These are phyloP conservation scores for Artemisia annua DNA, from an alignment of 129 eudicot genomes.

Conservation along the genomic window DNA sequence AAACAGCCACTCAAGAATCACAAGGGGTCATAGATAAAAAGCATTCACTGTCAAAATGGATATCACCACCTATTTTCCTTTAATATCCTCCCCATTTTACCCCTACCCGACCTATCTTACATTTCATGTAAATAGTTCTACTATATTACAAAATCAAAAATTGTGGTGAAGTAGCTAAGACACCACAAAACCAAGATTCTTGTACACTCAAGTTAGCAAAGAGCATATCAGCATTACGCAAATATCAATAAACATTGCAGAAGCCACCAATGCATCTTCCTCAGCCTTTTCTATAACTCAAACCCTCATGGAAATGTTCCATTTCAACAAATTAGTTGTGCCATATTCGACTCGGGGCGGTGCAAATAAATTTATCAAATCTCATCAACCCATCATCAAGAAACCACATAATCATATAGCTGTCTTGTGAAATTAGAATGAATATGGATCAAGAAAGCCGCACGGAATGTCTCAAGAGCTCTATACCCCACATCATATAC, in stretches of 20 bases:
- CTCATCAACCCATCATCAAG: slow-evolving; percentile 9
- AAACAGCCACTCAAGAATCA: background rate
- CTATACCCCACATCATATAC: slow-evolving; percentile 19
- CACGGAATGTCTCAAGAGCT: slow-evolving; percentile 20
- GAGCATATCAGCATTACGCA: slow-evolving; percentile 38
- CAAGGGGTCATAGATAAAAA: slow-evolving; percentile 32
- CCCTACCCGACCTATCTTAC: slow-evolving; percentile 45
- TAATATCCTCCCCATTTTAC: slow-evolving; percentile 37
- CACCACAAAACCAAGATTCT: slow-evolving; percentile 37
- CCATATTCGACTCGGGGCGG: no score
- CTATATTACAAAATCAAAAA: slow-evolving; percentile 54
- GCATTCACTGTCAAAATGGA: slow-evolving; percentile 28
- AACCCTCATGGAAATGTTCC: slow-evolving; percentile 26
- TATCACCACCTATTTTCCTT: slow-evolving; percentile 28
- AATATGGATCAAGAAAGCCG: slow-evolving; percentile 14
- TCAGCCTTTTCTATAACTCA: slow-evolving; percentile 4
- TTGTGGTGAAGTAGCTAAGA: slow-evolving; percentile 36
- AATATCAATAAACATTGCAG: slow-evolving; percentile 41
- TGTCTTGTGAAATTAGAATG: slow-evolving; percentile 21
- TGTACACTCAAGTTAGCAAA: slow-evolving; percentile 39
- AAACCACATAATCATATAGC: slow-evolving; percentile 7
- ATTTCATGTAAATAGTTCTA: slow-evolving; percentile 54
- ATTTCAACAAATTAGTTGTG: background rate
- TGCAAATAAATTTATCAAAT: slow-evolving; percentile 7
- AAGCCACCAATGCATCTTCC: slow-evolving; percentile 42